A percentile compares a stretch with the other conserved stretches of the same genome.
These are phyloP conservation scores for Ensete ventricosum DNA, from an alignment of 176 grass and related monocot genomes.

Conservation along the genomic window DNA sequence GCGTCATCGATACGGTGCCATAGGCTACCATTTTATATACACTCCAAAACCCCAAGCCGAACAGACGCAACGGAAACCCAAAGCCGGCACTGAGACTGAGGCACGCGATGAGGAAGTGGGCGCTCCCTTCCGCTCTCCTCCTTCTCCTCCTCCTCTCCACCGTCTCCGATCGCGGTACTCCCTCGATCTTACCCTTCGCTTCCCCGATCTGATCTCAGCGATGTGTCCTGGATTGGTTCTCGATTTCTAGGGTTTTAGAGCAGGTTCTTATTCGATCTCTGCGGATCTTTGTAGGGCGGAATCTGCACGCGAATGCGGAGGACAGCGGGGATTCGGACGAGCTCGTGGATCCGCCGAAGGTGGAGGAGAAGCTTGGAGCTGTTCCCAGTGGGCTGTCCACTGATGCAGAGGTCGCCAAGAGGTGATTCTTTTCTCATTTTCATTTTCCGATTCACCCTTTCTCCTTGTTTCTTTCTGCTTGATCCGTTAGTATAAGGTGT, in stretches of 20 bases:
- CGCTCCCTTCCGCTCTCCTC: slow-evolving; percentile 61
- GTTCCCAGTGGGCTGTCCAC: slow-evolving; percentile 80
- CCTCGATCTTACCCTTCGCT: neutral
- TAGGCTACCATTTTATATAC: neutral
- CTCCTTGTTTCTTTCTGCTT: neutral
- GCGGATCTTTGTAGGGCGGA: slow-evolving; percentile 44
- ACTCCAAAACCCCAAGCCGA: neutral
- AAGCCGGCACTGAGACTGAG: neutral
- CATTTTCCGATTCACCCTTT: neutral
- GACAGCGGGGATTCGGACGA: slow-evolving; percentile 60
- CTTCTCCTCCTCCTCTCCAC: slow-evolving; percentile 65
- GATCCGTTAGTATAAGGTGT: slow-evolving; percentile 1
- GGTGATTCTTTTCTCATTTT: slow-evolving; percentile 21
- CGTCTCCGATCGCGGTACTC: slow-evolving; percentile 59
- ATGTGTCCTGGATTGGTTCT: neutral
- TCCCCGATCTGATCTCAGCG: neutral
- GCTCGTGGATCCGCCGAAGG: slow-evolving; percentile 59
- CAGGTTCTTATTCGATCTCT: neutral
- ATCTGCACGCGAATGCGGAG: slow-evolving; percentile 82
- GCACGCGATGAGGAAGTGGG: slow-evolving; percentile 68
- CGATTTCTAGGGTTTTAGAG: slow-evolving; percentile 4
- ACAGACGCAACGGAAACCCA: neutral
- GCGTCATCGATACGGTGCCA: slow-evolving; percentile 9
- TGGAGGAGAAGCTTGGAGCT: slow-evolving; percentile 86
- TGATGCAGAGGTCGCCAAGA: slow-evolving; percentile 68